Evolutionary conservation across 805 yeast genomes (phyloP).

Genomic region (Kuraishia borneana): DNA sequence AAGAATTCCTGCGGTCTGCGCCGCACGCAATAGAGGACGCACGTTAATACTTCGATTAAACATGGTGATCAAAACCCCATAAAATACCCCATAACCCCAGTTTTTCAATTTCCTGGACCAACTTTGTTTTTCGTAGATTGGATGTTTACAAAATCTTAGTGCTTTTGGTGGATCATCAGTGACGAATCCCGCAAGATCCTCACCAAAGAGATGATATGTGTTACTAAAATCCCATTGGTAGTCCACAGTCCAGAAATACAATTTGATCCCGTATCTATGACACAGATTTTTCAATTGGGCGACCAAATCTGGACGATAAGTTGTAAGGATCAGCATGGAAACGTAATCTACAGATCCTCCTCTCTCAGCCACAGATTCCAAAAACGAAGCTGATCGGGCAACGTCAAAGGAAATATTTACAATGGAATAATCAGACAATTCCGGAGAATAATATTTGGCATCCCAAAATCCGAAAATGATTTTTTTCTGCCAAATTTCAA

Average conservation of each 20-base stretch:
- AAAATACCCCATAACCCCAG: no score
- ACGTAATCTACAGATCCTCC: neutral
- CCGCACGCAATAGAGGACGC: conserved; percentile 1
- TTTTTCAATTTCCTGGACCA: no score
- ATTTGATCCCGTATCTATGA: neutral
- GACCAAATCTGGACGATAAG: neutral
- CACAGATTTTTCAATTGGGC: neutral
- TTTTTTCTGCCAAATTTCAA: conserved; percentile 20
- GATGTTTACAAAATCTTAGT: neutral
- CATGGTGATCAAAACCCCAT: no score
- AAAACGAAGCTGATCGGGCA: conserved; percentile 10
- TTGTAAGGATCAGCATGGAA: neutral
- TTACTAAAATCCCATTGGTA: neutral
- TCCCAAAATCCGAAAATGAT: conserved; percentile 27
- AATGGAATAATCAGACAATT: conserved; percentile 14
- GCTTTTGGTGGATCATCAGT: neutral
- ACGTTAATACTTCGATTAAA: no score
- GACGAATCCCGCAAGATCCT: neutral
- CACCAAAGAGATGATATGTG: neutral
- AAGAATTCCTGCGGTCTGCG: no score
- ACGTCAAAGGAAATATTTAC: conserved; percentile 19
- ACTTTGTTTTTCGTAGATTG: neutral
- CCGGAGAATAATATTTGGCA: conserved; percentile 12
- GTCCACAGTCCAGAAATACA: conserved; percentile 4
- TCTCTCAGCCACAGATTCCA: conserved; percentile 8